Evolutionary conservation across 2,329 filamentous ascomycete species (phyloP).

Genomic region (Penicillium sp.): DNA sequence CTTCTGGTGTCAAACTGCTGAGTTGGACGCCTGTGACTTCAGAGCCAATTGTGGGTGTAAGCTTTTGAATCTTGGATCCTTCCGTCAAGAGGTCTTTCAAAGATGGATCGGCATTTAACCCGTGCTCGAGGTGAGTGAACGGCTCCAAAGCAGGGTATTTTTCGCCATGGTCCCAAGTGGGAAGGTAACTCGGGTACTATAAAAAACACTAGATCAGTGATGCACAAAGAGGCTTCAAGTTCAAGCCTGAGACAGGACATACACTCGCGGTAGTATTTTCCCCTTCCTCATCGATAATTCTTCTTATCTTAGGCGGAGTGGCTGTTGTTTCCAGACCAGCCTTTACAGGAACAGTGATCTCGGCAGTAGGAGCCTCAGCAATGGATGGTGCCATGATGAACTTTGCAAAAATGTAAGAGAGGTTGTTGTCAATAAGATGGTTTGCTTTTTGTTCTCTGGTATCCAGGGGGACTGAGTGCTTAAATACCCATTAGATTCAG

Average conservation of each 20-base stretch:
- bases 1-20: conserved; percentile 32
- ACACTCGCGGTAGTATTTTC: conserved; percentile 28
- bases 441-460: not conserved
- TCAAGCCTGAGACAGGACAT: conserved; percentile 4
- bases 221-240: no score
- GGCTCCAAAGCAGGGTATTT: conserved; percentile 46
- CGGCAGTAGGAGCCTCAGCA: conserved; percentile 9
- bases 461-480: not conserved
- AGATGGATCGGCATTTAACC: conserved; percentile 46
- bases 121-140: conserved; percentile 48
- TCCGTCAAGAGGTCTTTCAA: conserved; percentile 46
- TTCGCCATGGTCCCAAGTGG: conserved; percentile 27
- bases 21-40: conserved; percentile 40
- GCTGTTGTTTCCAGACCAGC: not conserved
- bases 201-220: not conserved
- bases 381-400: conserved; percentile 25
- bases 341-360: conserved; percentile 21
- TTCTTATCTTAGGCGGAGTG: conserved; percentile 19
- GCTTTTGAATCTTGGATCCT: conserved; percentile 29
- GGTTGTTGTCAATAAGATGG: no score
- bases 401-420: not conserved
- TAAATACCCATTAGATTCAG: not conserved
- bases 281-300: conserved; percentile 29
- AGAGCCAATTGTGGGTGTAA: conserved; percentile 40
- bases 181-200: conserved; percentile 33